These are phyloP conservation scores for Crithidia bombi DNA, from an alignment of 208 protist species.

Conservation along the genomic window DNA sequence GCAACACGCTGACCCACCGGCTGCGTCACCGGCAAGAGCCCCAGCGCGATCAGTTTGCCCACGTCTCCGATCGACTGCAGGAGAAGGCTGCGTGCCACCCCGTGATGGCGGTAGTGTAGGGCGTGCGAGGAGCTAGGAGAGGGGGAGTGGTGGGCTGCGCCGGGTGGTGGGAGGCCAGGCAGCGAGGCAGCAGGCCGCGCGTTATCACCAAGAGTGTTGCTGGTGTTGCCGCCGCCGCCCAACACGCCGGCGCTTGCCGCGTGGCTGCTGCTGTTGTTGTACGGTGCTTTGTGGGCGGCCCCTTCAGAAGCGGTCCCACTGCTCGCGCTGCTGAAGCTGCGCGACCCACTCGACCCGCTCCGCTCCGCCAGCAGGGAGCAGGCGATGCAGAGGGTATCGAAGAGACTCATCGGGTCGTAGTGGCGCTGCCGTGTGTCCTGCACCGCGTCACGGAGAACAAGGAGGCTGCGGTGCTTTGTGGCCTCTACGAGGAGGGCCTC, in stretches of 20 bases:
- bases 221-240: conserved; percentile 10
- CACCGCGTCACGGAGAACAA: conserved; percentile 57
- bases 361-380: conserved; percentile 42
- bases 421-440: conserved; percentile 48
- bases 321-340: conserved; percentile 19
- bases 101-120: conserved; percentile 33
- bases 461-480: conserved; percentile 50
- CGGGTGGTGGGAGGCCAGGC: background rate
- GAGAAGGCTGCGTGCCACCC: conserved; percentile 41
- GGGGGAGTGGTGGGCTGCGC: background rate
- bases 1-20: conserved; percentile 50
- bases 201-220: background rate
- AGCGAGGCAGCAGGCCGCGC: conserved; percentile 2
- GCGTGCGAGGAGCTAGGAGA: background rate
- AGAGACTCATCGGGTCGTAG: conserved; percentile 49
- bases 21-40: conserved; percentile 55
- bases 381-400: conserved; percentile 64
- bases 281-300: background rate
- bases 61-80: conserved; percentile 72
- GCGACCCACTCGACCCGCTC: background rate
- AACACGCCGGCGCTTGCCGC: background rate
- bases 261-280: conserved; percentile 1
- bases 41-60: conserved; percentile 69
- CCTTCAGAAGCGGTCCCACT: conserved; percentile 1
- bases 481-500: conserved; percentile 58